phyloP scores from a whole-genome alignment of 352 stramenopile genomes.

The Phytophthora crassamura region DNA sequence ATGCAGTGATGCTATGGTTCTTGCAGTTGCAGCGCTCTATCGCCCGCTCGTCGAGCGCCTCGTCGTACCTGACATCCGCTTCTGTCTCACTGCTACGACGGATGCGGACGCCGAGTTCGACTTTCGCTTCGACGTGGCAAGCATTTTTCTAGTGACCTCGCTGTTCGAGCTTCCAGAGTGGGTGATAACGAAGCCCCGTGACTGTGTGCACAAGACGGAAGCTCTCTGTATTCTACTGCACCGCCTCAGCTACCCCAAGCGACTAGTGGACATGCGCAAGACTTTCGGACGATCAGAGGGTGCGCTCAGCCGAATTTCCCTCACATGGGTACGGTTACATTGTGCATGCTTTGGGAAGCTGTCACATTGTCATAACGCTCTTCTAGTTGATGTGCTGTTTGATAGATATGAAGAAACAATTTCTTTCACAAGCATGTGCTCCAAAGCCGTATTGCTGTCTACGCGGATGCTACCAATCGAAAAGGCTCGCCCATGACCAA shows the following conservation, averaged over 20 bases:
- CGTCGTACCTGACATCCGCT: not conserved
- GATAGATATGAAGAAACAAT: conserved; percentile 4
- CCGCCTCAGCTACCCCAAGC: conserved; percentile 2
- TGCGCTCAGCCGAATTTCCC: not conserved
- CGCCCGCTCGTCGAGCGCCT: not conserved
- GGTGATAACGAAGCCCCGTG: conserved; percentile 1
- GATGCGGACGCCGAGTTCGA: conserved; percentile 2
- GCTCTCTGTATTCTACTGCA: conserved; percentile 1
- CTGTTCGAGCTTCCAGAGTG: not conserved
- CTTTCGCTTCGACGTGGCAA: conserved; percentile 4
- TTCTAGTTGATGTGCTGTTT: conserved; percentile 1
- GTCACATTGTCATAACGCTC: not conserved
- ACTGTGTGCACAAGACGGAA: not conserved
- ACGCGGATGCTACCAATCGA: conserved; percentile 2
- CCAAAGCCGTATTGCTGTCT: conserved; percentile 1
- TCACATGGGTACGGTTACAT: not conserved
- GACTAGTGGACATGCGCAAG: conserved; percentile 6
- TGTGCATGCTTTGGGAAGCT: not conserved
- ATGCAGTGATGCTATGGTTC: not conserved
- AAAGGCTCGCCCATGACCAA: not conserved
- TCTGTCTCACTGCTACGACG: conserved; percentile 6
- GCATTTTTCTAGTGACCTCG: not conserved
- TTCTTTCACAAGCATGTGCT: conserved; percentile 1
- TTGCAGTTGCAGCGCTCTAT: not conserved
- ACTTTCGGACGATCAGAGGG: not conserved